Conservation (phyloP, 1,139 yeast species). For the Kurtzmaniella natalensis region DNA sequence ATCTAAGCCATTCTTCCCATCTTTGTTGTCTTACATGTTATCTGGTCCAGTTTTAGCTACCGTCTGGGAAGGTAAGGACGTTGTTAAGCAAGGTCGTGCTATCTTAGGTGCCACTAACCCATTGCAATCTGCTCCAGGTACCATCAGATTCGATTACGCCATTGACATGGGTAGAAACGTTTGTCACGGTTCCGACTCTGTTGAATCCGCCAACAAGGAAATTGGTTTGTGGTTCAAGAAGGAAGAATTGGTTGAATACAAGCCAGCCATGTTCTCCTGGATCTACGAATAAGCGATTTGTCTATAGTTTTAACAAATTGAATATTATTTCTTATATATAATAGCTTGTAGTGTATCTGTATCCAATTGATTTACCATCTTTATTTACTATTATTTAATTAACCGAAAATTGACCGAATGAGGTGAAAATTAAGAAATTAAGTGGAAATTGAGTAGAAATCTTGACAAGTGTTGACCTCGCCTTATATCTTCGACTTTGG, state of each 20-base stretch:
- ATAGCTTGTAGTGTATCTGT: too few species aligned
- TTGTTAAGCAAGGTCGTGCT: conserved; percentile 96
- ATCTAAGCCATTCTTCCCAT: conserved; percentile 96
- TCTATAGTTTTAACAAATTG: not conserved
- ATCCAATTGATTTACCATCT: too few species aligned
- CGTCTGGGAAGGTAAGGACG: conserved; percentile 99
- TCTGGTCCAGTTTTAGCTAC: conserved; percentile 99
- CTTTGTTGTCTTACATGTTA: conserved; percentile 90
- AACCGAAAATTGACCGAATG: too few species aligned
- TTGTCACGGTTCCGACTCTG: conserved; percentile 99
- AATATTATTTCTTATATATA: too few species aligned
- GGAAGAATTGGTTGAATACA: conserved; percentile 94
- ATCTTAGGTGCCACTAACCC: conserved; percentile 99
- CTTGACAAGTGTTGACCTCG: too few species aligned
- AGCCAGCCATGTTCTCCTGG: conserved; percentile 81
- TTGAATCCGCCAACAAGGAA: conserved; percentile 96
- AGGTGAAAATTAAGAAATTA: too few species aligned
- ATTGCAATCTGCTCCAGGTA: conserved; percentile 94
- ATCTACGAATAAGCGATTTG: conserved; percentile 70
- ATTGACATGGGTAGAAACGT: conserved; percentile 99
- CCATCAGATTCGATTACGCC: conserved; percentile 98
- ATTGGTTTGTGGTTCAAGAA: conserved; percentile 96
- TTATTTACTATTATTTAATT: too few species aligned
- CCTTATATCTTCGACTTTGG: too few species aligned
- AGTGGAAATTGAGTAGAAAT: too few species aligned